Base-by-base conservation (phyloP, 1,139 yeast genomes). In the Lodderomyces pseudojiufengensis region DNA sequence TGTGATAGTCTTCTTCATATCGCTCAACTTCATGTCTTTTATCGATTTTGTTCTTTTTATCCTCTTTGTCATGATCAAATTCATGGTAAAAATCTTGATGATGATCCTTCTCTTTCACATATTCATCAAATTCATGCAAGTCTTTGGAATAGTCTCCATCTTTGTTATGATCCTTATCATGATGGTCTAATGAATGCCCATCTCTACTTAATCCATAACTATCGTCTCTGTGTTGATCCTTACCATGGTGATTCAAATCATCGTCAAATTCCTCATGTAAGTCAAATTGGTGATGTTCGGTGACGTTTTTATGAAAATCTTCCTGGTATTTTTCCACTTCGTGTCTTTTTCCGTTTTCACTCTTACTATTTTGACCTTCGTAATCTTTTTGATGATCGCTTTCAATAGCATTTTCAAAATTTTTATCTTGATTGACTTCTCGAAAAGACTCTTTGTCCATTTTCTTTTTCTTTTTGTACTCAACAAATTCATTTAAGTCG, bases 251-350 rank as follows among this genome's bases (percentile, higher is more conserved):
- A 7, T n/a, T 15, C 6, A 14, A 18, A n/a, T 15, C 34, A 24
- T 26, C 34, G 13, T 31, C 29, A 22, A 31, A 21, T 16, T 15
- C 29, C 20, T 31, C 34, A 21, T 31, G 34, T 21, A 20, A 31
- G 18, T 31, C 26, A 13, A 24, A 18, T 24, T 31, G 24, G 14
- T 31, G 34, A 20, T 31, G 34, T 24, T 31, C 34, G 16, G 34
- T 31, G 4, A 31, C 29, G 11, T 31, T 31, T 24, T 24, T 31
- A 29, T 31, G 24, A 11, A 25, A 24, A 25, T 31, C 34, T 9
- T 31, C 34, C 16, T 31, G 29, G 18, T 23, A 31, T 12, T 31
- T 28, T 13, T 25, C 34, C 18, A 31, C 34, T 20, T 31, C 34
- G 12, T 31, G 34, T 26, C 34, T 31, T 28, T 31, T 31, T 14